Base-by-base conservation (phyloP, 768 basidiomycete genomes). In the Psilocybe subaeruginosa region DNA sequence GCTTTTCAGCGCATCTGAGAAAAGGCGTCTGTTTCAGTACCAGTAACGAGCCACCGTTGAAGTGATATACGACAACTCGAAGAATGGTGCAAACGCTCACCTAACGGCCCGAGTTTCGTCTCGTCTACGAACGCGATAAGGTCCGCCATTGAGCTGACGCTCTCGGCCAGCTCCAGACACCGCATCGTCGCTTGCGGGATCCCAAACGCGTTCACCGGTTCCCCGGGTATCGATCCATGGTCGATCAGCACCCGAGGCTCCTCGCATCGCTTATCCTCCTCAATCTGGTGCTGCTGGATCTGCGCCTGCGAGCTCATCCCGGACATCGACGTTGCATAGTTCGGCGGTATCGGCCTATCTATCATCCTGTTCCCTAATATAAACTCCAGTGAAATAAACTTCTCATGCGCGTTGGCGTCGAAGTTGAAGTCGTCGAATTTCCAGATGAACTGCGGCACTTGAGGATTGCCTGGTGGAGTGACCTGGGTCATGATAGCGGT, bases 161-260 rank as follows among this genome's bases (percentile, higher is more conserved):
- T 92, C 72, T 94, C 92, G 29, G 92, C 92, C 54, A 94, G 80
- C 87, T 94, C 92, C 37, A 94, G 77, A 81, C 91, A 93, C 56
- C 92, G 81, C 93, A 93, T 93, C 16, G 92, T 92, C 2, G 91
- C 91, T 70, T 93, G 91, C 5, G 92, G 91, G 56, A 94, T 92
- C 4, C 92, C 92, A 74, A 93, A 94, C 19, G 90, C 90, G 68
- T 93, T 93, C 54, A 94, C 90, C 8, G 92, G 92, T 67, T 93
- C 92, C 4, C 86, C 85, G 11, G 93, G 92, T 65, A 93, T 84
- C n/a, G 79, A 78, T 33, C 84, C 89, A 37, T 77, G 77, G 16
- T 86, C 85, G 50, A 91, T 85, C 52, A 82, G 66, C 45, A 86
- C 74, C 58, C 86, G 74, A 6, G 86, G 87, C 64, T 92, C 91